These are phyloP conservation scores for Collybiopsis confluens DNA, from an alignment of 768 basidiomycete genomes.

Conservation along the genomic window DNA sequence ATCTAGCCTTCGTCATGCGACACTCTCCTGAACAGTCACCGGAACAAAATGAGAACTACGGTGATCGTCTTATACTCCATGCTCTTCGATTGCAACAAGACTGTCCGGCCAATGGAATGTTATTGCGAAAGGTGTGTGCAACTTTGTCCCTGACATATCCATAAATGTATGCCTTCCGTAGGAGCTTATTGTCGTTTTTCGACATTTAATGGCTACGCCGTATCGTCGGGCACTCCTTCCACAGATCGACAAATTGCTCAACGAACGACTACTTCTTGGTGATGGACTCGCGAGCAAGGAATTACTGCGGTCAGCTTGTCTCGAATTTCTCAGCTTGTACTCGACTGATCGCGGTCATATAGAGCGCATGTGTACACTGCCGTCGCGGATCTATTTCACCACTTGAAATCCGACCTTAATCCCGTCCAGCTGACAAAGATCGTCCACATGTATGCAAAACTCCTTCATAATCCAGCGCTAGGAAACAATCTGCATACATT, in stretches of 20 bases:
- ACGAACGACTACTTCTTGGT: constrained; percentile 88
- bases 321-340: background rate
- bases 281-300: constrained; percentile 81
- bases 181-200: constrained; percentile 90
- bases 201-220: constrained; percentile 80
- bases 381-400: constrained; percentile 90
- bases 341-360: constrained; percentile 8
- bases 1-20: constrained; percentile 85
- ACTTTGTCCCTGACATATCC: background rate
- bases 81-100: constrained; percentile 89
- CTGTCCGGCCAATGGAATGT: constrained; percentile 81
- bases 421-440: constrained; percentile 72
- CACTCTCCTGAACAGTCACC: constrained; percentile 36
- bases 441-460: constrained; percentile 79
- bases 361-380: constrained; percentile 82
- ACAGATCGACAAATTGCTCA: constrained; percentile 84
- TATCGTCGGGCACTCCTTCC: constrained; percentile 75
- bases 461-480: constrained; percentile 85
- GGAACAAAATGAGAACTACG: constrained; percentile 67
- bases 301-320: constrained; percentile 58
- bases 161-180: constrained; percentile 26
- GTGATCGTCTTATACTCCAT: constrained; percentile 74
- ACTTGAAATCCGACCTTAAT: constrained; percentile 79
- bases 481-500: constrained; percentile 80
- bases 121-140: constrained; percentile 65